phyloP scores from a whole-genome alignment of 129 eudicot species.

The Arctium lappa region DNA sequence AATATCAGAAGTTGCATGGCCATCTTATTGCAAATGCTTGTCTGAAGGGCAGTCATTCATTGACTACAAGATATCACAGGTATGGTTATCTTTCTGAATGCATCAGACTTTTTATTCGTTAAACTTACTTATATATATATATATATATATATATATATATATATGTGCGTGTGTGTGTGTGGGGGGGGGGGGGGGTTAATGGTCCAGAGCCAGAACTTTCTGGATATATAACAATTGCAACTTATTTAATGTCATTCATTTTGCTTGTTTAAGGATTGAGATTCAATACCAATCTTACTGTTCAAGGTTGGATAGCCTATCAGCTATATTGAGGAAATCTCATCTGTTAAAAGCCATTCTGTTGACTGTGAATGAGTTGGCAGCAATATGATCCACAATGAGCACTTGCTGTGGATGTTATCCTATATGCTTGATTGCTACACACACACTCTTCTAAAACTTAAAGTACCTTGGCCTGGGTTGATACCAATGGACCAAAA shows the following conservation, averaged over 20 bases:
- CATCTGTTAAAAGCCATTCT: neutral
- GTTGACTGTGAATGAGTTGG: neutral
- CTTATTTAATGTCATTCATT: neutral
- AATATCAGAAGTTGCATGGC: slow-evolving; percentile 73
- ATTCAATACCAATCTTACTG: neutral
- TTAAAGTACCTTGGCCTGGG: neutral
- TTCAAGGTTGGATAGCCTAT: slow-evolving; percentile 14
- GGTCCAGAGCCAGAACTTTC: neutral
- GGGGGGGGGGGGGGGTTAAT: neutral
- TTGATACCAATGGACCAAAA: neutral
- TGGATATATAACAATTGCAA: neutral
- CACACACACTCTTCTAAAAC: neutral
- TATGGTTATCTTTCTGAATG: slow-evolving; percentile 24
- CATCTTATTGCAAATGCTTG: slow-evolving; percentile 65
- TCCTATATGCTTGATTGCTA: neutral
- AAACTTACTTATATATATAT: neutral
- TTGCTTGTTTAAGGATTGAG: neutral
- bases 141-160: too few relatives aligned
- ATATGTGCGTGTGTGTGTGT: neutral
- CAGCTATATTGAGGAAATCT: slow-evolving; percentile 4
- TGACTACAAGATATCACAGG: slow-evolving; percentile 79
- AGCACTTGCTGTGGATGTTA: slow-evolving; percentile 1
- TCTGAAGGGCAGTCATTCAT: slow-evolving; percentile 73
- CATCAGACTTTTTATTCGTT: neutral
- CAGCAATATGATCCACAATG: neutral